Percentiles rank a stretch among this genome's conserved stretches.
Conservation (phyloP, 78 protist species). For the Dictyostelium intermedium region DNA sequence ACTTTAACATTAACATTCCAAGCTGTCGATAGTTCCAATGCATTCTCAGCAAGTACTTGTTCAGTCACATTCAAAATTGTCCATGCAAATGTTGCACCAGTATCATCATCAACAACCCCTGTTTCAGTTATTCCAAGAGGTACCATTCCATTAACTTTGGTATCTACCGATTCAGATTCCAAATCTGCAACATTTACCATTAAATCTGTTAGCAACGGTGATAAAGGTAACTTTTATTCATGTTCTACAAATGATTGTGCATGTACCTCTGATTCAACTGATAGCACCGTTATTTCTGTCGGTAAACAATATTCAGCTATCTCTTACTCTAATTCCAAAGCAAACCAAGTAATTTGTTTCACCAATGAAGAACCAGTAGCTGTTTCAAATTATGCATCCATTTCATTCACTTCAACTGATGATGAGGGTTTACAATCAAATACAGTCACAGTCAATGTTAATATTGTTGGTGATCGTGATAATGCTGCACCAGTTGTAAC, state of each 20-base stretch:
- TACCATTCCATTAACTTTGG: not conserved
- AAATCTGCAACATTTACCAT: not conserved
- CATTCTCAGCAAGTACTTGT: not conserved
- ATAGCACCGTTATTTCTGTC: not conserved
- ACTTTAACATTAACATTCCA: not conserved
- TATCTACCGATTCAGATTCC: not conserved
- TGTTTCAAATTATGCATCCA: not conserved
- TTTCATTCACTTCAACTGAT: not conserved
- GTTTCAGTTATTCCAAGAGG: not conserved
- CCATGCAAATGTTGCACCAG: slow-evolving; percentile 3
- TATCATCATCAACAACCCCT: not conserved
- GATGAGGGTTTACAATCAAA: not conserved
- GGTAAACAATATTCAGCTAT: not conserved
- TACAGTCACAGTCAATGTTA: not conserved
- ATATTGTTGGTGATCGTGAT: slow-evolving; percentile 24
- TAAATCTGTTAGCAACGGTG: not conserved
- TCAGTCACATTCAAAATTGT: not conserved
- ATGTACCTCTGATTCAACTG: not conserved
- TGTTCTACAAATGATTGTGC: not conserved
- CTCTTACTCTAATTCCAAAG: not conserved
- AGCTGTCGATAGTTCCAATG: not conserved
- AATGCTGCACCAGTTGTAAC: slow-evolving; percentile 10
- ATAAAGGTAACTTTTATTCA: not conserved
- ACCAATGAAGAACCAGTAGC: not conserved
- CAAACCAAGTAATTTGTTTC: not conserved